Conservation (phyloP, 2,329 filamentous ascomycete genomes). For the Colletotrichum aenigma region DNA sequence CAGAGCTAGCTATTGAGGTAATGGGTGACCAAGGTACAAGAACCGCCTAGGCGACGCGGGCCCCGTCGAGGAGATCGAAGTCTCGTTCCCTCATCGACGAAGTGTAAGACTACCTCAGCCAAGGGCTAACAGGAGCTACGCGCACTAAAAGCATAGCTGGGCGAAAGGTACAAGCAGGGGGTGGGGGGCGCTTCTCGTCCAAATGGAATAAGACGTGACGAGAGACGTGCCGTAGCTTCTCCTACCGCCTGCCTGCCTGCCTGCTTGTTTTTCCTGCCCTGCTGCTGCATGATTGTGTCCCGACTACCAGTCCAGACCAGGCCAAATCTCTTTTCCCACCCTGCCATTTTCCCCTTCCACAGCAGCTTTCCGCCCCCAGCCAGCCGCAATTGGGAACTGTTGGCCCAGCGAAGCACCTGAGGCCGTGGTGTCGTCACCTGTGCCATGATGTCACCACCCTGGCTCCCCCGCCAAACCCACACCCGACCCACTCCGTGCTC, state of each 20-base stretch:
- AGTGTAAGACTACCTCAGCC: not conserved
- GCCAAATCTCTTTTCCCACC: not conserved
- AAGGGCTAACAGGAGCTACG: not conserved
- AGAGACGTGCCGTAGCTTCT: not conserved
- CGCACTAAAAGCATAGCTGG: not conserved
- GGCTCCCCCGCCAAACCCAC: conserved; percentile 17
- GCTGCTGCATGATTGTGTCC: not conserved
- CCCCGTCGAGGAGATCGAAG: conserved; percentile 10
- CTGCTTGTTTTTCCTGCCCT: not conserved
- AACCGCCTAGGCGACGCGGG: not conserved
- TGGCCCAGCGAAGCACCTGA: not conserved
- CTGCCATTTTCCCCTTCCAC: not conserved
- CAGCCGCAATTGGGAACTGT: not conserved
- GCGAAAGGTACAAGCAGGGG: not conserved
- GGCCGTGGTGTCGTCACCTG: conserved; percentile 37
- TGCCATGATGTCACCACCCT: conserved; percentile 46
- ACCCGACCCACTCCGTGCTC: not conserved
- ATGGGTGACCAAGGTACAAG: not conserved
- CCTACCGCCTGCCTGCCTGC: not conserved
- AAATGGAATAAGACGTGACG: not conserved
- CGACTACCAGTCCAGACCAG: not conserved
- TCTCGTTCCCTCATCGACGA: conserved; percentile 18
- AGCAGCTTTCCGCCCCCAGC: not conserved
- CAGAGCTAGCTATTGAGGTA: conserved; percentile 1
- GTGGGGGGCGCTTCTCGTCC: not conserved